phyloP scores from a whole-genome alignment of 2,329 filamentous ascomycete species.

The Fusarium cicatricum region DNA sequence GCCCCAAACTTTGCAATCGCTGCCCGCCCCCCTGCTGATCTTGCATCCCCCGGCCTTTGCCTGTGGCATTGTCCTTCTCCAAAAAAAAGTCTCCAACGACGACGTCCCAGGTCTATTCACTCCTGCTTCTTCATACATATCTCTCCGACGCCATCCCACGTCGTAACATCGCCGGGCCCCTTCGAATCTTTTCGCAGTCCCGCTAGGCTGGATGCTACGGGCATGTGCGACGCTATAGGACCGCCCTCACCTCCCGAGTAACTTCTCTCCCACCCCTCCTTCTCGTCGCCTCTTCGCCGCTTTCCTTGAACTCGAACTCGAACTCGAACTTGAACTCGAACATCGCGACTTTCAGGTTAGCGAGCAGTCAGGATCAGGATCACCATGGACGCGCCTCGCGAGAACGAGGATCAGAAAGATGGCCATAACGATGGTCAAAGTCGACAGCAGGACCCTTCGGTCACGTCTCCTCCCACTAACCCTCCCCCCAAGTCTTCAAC shows the following conservation, averaged over 20 bases:
- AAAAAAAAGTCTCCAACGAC: slow-evolving; percentile 12
- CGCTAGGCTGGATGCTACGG: slow-evolving; percentile 9
- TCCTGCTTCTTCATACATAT: background rate
- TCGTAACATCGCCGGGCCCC: background rate
- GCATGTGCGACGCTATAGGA: slow-evolving; percentile 36
- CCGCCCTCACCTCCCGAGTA: slow-evolving; percentile 17
- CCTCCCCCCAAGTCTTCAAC: slow-evolving; percentile 21
- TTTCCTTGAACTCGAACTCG: slow-evolving; percentile 7
- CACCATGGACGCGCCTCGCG: slow-evolving; percentile 37
- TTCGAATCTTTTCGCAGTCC: background rate
- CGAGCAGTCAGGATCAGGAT: slow-evolving; percentile 17
- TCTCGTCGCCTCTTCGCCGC: slow-evolving; percentile 9
- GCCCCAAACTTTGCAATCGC: background rate
- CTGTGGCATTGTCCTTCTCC: slow-evolving; percentile 3
- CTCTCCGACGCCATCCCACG: background rate
- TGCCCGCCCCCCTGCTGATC: slow-evolving; percentile 16
- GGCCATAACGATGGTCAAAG: background rate
- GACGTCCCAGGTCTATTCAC: background rate
- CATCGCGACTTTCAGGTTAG: slow-evolving; percentile 30
- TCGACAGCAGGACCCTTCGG: slow-evolving; percentile 6
- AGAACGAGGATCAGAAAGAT: slow-evolving; percentile 17
- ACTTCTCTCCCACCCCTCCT: background rate
- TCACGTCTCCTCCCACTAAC: background rate
- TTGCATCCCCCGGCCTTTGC: slow-evolving; percentile 16
- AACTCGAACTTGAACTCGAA: slow-evolving; percentile 8